Base-by-base conservation (phyloP, 1,139 yeast genomes). In the Zygoascus sp. region DNA sequence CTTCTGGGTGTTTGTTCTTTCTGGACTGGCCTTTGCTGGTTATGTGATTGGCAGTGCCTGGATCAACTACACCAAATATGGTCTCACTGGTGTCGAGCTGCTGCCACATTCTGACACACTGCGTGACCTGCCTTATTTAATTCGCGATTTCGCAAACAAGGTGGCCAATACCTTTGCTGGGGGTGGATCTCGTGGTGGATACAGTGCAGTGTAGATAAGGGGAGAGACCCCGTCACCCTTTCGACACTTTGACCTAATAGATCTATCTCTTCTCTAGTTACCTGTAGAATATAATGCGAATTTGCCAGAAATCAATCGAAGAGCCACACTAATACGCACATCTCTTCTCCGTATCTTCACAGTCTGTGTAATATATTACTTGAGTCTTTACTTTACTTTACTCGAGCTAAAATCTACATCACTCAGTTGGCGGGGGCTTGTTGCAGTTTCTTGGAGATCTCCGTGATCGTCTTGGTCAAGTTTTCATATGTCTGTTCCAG, bases 131-230 rank as follows among this genome's bases (percentile, higher is more conserved):
- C 74, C 85, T 39, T 95, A 85, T 56, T 81, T 89, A 4, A 67
- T 87, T 45, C 95, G 96, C 3, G 81, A 80, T 34, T 83, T 90
- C 55, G 61, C 79, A 30, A 75, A 73, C 53, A 96, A 89, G 64
- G 75, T 89, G 4, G 69, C 80, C 38, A 79, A 77, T 50, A 86
- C 82, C 56, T 72, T 90, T 52, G 76, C 88, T 21, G 87, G 94
- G n/a, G 88, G 92, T n/a, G 65, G 73, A 41, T 62, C 74, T 57
- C 77, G 96, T 62, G 95, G 95, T 15, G 97, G 95, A 27, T 89
- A 89, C 64, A 83, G 94, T 63, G 97, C 97, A 28, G 95, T 89
- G 8, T 89, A 72, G 38, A 4, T 9, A 4, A 1, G 17, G 37
- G n/a, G n/a, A n/a, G 5, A 25, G n/a, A n/a, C n/a, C n/a, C n/a